phyloP scores from a whole-genome alignment of 352 stramenopile genomes.

The Phytophthora capsici region DNA sequence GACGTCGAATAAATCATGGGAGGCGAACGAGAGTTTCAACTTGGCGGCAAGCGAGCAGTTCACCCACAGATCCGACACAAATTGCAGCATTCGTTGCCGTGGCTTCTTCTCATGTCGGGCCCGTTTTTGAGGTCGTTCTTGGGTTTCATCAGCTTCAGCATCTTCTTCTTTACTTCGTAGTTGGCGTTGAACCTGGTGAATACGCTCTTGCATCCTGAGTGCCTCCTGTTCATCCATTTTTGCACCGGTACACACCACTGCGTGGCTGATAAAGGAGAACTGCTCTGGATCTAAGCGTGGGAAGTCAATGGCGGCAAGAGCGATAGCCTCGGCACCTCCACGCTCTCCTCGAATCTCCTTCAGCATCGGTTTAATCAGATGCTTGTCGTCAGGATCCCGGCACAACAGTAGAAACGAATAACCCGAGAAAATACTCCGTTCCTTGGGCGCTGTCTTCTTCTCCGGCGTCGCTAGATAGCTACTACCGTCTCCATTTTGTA shows the following conservation, averaged over 20 bases:
- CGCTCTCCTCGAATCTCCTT: slow-evolving; percentile 40
- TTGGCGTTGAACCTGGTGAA: slow-evolving; percentile 33
- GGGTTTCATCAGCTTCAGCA: not conserved
- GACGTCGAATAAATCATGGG: slow-evolving; percentile 54
- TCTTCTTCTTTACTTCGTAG: slow-evolving; percentile 5
- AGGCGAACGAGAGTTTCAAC: slow-evolving; percentile 53
- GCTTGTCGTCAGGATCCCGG: slow-evolving; percentile 49
- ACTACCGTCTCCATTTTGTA: slow-evolving; percentile 19
- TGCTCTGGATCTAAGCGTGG: slow-evolving; percentile 51
- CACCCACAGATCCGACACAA: slow-evolving; percentile 80
- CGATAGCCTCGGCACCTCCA: slow-evolving; percentile 49
- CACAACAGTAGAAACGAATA: slow-evolving; percentile 72
- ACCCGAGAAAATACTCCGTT: slow-evolving; percentile 43
- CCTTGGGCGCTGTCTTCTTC: slow-evolving; percentile 4
- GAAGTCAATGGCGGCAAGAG: slow-evolving; percentile 59
- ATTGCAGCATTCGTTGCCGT: slow-evolving; percentile 44
- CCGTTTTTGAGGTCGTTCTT: slow-evolving; percentile 23
- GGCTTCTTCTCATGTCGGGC: slow-evolving; percentile 21
- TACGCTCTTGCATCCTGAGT: slow-evolving; percentile 36
- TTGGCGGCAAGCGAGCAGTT: slow-evolving; percentile 63
- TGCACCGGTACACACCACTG: slow-evolving; percentile 66
- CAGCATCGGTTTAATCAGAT: slow-evolving; percentile 48
- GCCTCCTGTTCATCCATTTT: slow-evolving; percentile 39
- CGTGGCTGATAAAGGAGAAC: slow-evolving; percentile 72
- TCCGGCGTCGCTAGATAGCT: slow-evolving; percentile 14